phyloP scores from a whole-genome alignment of 805 yeast species.

The Kodamaea leandrae region DNA sequence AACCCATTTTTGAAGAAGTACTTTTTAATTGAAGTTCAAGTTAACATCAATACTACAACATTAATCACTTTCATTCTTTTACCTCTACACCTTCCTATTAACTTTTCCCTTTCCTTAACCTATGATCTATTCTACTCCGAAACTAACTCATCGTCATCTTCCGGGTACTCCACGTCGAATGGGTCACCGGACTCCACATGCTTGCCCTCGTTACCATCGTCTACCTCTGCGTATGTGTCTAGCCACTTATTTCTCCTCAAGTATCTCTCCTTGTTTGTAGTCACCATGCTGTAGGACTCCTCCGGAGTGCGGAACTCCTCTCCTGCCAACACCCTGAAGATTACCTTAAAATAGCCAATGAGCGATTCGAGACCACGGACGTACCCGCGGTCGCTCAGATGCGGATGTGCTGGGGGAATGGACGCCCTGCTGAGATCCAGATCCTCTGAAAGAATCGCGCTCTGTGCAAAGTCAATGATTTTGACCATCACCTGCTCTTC shows the following conservation, averaged over 20 bases:
- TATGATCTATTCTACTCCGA: conserved; percentile 2
- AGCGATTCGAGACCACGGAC: conserved; percentile 77
- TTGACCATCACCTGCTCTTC: conserved; percentile 45
- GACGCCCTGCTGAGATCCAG: conserved; percentile 25
- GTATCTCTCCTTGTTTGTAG: conserved; percentile 14
- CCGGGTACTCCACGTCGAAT: conserved; percentile 21
- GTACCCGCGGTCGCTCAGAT: conserved; percentile 76
- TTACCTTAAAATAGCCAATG: conserved; percentile 57
- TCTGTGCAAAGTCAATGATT: conserved; percentile 93
- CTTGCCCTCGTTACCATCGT: conserved; percentile 10
- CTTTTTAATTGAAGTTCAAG: too few species aligned
- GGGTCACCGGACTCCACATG: conserved; percentile 17
- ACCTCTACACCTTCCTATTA: background rate
- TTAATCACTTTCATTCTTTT: background rate
- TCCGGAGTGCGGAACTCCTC: conserved; percentile 26
- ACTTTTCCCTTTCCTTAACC: background rate
- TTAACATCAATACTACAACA: too few species aligned
- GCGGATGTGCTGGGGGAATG: conserved; percentile 70
- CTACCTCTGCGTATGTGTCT: conserved; percentile 29
- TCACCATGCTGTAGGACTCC: conserved; percentile 16
- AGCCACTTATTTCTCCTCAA: conserved; percentile 30
- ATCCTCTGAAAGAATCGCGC: conserved; percentile 65
- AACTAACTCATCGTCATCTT: conserved; percentile 15
- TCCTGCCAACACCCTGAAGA: conserved; percentile 57
- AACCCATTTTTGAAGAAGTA: too few species aligned